Evolutionary conservation across 1,139 yeast genomes (phyloP), one percentile per base, ranked within the genome.

Genomic region (Geotrichum macrosporum): DNA sequence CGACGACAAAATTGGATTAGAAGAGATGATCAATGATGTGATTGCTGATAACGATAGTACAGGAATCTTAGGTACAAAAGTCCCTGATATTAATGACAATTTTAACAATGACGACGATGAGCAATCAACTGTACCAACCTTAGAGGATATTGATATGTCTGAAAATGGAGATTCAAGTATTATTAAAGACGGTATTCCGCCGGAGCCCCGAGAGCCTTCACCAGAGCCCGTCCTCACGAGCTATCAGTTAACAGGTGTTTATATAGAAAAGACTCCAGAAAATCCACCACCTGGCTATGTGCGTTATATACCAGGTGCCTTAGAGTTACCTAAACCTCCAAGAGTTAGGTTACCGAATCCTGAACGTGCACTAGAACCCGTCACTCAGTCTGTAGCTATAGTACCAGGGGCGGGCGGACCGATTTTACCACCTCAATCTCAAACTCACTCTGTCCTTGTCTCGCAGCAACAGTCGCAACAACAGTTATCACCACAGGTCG

Each of bases 311-410:
- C 50, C 52, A n/a, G 63, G 63, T 18, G 62, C 56, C 6, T 50
- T 59, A 27, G 63, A 59, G 29, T 47, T 45, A 1, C 58, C 54
- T 3, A 47, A 43, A 2, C 55, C 57, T 6, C 53, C 56, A 3
- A 35, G 47, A 15, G 49, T 53, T 13, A 32, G 46, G 8, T 46
- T 59, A 50, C 62, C 61, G 4, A 54, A 50, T 21, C 63, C 62
- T 12, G 47, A 44, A 15, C 15, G 38, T 15, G 44, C 50, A 8
- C 22, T 33, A n/a, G 44, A 40, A 20, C 44, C 44, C n/a, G n/a
- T n/a, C n/a, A n/a, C n/a, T n/a, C n/a, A n/a, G n/a, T n/a, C n/a
- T n/a, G n/a, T n/a, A n/a, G n/a, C n/a, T n/a, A n/a, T n/a, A n/a
- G n/a, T n/a, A n/a, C n/a, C n/a, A n/a, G n/a, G n/a, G n/a, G n/a